Conservation (phyloP, 139 green algal species). For the Coccomyxa sp. region DNA sequence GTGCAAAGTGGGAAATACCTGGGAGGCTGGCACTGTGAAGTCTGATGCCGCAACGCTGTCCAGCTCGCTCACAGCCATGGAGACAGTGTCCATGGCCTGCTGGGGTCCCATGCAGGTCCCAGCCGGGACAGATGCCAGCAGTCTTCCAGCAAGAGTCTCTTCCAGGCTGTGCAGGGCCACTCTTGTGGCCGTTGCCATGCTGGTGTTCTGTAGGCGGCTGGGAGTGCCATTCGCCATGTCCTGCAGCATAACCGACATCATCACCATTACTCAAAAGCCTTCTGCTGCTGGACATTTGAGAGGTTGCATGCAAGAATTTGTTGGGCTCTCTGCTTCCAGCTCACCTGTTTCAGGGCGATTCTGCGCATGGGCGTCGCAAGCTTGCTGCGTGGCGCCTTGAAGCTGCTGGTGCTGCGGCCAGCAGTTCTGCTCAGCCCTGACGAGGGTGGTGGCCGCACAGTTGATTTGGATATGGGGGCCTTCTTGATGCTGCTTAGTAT, state of each 20-base stretch:
- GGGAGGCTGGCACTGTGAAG: background rate
- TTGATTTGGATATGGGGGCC: too few relatives aligned
- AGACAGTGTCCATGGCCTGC: conserved; percentile 58
- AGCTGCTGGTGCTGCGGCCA: background rate
- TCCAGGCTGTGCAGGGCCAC: background rate
- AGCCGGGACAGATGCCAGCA: background rate
- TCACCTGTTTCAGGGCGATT: background rate
- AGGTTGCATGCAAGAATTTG: background rate
- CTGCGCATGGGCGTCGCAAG: background rate
- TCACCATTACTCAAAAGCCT: too few relatives aligned
- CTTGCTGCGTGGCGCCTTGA: background rate
- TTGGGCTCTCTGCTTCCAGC: background rate
- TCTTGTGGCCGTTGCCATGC: background rate
- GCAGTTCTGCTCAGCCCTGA: background rate
- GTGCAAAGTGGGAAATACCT: background rate
- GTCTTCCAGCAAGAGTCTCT: background rate
- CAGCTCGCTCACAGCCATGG: background rate
- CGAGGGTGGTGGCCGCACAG: too few relatives aligned
- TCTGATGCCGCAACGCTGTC: too few relatives aligned
- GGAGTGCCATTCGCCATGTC: background rate
- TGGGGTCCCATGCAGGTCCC: conserved; percentile 14
- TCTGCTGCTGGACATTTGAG: background rate
- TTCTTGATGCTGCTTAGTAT: too few relatives aligned
- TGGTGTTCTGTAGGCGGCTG: background rate
- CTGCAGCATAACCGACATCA: background rate